Base-by-base conservation (phyloP, 2,329 filamentous ascomycete species). In the Cryphonectria nitschkei region DNA sequence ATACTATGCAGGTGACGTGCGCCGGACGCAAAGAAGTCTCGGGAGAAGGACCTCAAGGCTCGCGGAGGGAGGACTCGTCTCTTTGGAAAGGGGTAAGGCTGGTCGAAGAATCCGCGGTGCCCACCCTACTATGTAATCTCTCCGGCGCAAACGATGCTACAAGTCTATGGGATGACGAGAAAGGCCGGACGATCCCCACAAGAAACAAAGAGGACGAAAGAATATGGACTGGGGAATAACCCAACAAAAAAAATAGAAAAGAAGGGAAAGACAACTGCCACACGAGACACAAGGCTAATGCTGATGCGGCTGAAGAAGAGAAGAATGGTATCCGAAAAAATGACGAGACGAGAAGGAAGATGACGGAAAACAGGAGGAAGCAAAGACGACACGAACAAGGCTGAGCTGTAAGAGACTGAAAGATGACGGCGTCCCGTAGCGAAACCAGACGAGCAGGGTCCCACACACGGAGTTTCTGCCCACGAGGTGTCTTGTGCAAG, bases 91-190 rank as follows among this genome's bases (percentile, higher is more conserved):
- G 39, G 22, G 50, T 39, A 22, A 41, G 50, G 29, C 37, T 61
- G 52, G 3, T 4, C 41, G 37, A 58, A 32, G 26, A 16, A 29
- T 50, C 37, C 52, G 52, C 29, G 52, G 52, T 32, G 26, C 7
- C 29, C 29, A 58, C 16, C 1, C 54, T 32, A 50, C 46, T 50
- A 50, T 50, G 46, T n/a, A 54, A 37, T 54, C 65, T 46, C 34
- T 29, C 19, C 3, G 52, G 14, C 52, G 34, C 60, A 34, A 68
- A 70, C 62, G 65, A 64, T 70, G 65, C 70, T 68, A 67, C 61
- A 60, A 34, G 37, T 70, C 69, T 70, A 72, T 64, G 70, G 65
- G 65, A 68, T 70, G 65, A 68, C 65, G 68, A 70, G 68, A 60
- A 67, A 70, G 69, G 69, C 16, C 29, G 61, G 61, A 22, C 65